Percentiles rank a stretch among this genome's conserved stretches.
Conservation (phyloP, 805 yeast genomes). For the Candida pini region DNA sequence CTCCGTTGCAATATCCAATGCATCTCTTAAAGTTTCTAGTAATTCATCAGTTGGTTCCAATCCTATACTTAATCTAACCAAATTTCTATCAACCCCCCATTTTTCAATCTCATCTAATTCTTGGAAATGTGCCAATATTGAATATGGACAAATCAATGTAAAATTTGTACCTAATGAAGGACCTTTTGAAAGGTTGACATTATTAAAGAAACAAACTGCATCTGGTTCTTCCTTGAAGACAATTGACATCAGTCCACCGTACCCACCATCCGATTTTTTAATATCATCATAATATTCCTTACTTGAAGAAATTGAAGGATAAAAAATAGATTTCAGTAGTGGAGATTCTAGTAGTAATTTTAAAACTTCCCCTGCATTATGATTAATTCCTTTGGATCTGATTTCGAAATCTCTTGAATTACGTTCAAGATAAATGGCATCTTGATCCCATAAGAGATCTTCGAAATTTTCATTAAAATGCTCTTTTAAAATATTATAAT, state of each 20-base stretch:
- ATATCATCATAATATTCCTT: slow-evolving; percentile 64
- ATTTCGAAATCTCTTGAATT: slow-evolving; percentile 83
- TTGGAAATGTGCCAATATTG: slow-evolving; percentile 77
- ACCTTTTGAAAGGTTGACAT: slow-evolving; percentile 69
- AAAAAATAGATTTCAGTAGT: slow-evolving; percentile 58
- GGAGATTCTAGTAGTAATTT: slow-evolving; percentile 44
- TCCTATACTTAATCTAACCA: slow-evolving; percentile 82
- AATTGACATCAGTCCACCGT: slow-evolving; percentile 80
- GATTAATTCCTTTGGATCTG: slow-evolving; percentile 54
- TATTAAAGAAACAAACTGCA: slow-evolving; percentile 72
- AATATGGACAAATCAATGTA: slow-evolving; percentile 84
- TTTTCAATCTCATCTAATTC: slow-evolving; percentile 74
- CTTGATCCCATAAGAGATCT: slow-evolving; percentile 88
- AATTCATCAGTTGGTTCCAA: slow-evolving; percentile 66
- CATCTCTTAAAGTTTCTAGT: slow-evolving; percentile 41
- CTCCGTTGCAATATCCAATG: slow-evolving; percentile 41
- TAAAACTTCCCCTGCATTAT: slow-evolving; percentile 50
- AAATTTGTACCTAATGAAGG: slow-evolving; percentile 90
- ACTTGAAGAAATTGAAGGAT: slow-evolving; percentile 59
- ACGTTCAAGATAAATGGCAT: slow-evolving; percentile 85
- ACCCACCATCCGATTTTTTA: slow-evolving; percentile 70
- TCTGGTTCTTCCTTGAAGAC: slow-evolving; percentile 58
- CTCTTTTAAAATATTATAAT: slow-evolving; percentile 43
- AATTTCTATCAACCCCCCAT: slow-evolving; percentile 77
- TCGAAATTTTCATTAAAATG: slow-evolving; percentile 52